Percentiles rank a stretch among this genome's conserved stretches.
Evolutionary conservation across 2,329 filamentous ascomycete species (phyloP).

Genomic region (Gyromitra esculenta): DNA sequence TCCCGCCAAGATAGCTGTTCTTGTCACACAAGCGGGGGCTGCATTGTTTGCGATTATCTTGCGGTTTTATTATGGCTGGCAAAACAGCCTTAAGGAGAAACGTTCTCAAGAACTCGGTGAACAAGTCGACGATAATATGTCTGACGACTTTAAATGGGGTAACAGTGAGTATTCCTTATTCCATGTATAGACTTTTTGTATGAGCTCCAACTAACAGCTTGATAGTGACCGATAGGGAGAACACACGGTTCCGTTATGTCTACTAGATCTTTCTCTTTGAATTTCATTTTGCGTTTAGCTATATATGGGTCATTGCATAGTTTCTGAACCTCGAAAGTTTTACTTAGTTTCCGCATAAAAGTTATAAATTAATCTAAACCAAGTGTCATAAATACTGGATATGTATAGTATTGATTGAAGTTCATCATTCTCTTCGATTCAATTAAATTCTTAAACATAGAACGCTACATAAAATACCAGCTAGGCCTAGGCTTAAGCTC

Average conservation of each 20-base stretch:
- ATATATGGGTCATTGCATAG: background rate
- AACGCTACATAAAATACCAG: background rate
- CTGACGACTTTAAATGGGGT: slow-evolving; percentile 55
- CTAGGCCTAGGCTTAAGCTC: background rate
- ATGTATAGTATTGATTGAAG: background rate
- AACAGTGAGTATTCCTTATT: slow-evolving; percentile 48
- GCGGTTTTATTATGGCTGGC: slow-evolving; percentile 56
- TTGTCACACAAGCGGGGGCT: slow-evolving; percentile 62
- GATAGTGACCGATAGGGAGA: slow-evolving; percentile 68
- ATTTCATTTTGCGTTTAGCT: slow-evolving; percentile 2
- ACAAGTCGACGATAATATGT: slow-evolving; percentile 51
- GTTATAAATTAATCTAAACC: background rate
- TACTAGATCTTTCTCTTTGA: slow-evolving; percentile 31
- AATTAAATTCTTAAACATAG: background rate
- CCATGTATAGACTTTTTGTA: background rate
- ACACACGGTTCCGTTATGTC: slow-evolving; percentile 68
- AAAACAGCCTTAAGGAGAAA: slow-evolving; percentile 52
- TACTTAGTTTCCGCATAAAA: slow-evolving; percentile 8
- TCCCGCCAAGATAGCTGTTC: slow-evolving; percentile 67
- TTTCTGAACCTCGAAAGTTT: background rate
- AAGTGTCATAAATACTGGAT: slow-evolving; percentile 10
- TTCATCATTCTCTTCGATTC: background rate
- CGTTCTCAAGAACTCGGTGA: slow-evolving; percentile 43
- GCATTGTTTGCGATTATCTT: slow-evolving; percentile 57
- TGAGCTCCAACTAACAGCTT: background rate